A percentile compares a stretch with the other conserved stretches of the same genome.
Evolutionary conservation across 225 moss, liverwort and hornwort species (phyloP).

Genomic region (Marchantia polymorpha): DNA sequence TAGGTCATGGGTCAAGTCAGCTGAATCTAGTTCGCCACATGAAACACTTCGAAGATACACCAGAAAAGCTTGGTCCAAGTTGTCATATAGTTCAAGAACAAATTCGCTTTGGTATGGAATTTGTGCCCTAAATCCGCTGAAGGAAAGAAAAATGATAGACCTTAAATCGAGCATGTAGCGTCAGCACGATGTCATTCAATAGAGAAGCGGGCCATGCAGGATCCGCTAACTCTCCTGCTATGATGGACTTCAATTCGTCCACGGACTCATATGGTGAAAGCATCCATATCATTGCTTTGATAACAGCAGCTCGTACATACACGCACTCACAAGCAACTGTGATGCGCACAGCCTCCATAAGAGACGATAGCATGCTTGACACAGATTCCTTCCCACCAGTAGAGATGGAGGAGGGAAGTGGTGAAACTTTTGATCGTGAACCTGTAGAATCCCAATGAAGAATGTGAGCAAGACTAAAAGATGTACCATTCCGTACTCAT

Average conservation of each 20-base stretch:
- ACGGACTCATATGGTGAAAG: conserved; percentile 94
- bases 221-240: conserved; percentile 89
- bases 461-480: conserved; percentile 1
- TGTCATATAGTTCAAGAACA: neutral
- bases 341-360: conserved; percentile 91
- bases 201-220: conserved; percentile 91
- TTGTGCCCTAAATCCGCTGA: neutral
- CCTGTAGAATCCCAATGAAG: conserved; percentile 33
- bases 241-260: conserved; percentile 92
- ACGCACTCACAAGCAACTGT: conserved; percentile 98
- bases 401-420: conserved; percentile 40
- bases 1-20: neutral
- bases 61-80: neutral
- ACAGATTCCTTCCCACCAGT: conserved; percentile 73
- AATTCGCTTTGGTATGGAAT: neutral
- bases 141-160: conserved; percentile 27
- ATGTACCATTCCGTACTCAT: neutral
- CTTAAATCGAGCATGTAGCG: conserved; percentile 97
- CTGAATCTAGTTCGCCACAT: neutral
- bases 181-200: conserved; percentile 90
- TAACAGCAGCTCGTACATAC: conserved; percentile 96
- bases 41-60: neutral
- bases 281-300: conserved; percentile 99
- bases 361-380: conserved; percentile 75
- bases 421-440: conserved; percentile 52